A percentile compares a stretch with the other conserved stretches of the same genome.
phyloP scores from a whole-genome alignment of 2,329 filamentous ascomycete species.

The Hypoxylon sp. region DNA sequence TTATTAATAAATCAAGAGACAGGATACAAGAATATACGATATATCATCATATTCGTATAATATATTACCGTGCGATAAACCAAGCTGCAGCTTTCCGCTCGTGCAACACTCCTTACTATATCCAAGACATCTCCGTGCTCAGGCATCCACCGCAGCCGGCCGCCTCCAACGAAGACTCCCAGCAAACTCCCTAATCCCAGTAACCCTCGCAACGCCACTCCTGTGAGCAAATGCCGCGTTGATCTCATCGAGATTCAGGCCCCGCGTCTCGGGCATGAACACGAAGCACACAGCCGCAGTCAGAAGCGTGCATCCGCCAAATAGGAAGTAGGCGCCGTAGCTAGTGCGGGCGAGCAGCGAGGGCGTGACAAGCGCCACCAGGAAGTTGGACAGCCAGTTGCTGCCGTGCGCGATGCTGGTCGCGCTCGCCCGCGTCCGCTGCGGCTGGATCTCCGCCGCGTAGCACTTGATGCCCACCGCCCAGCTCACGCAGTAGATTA shows the following conservation, averaged over 20 bases:
- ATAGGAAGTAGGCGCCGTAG: constrained; percentile 63
- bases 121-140: constrained; percentile 55
- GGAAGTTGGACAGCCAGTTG: constrained; percentile 65
- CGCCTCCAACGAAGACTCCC: constrained; percentile 11
- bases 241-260: constrained; percentile 60
- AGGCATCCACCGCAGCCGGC: constrained; percentile 25
- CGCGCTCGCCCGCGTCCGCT: constrained; percentile 67
- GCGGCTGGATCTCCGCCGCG: constrained; percentile 69
- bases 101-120: background rate
- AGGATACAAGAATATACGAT: background rate
- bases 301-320: constrained; percentile 58
- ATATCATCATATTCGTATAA: background rate
- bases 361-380: constrained; percentile 63
- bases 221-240: constrained; percentile 47
- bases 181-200: constrained; percentile 57
- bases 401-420: constrained; percentile 67
- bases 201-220: constrained; percentile 50
- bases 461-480: constrained; percentile 69
- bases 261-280: constrained; percentile 62
- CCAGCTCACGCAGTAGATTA: constrained; percentile 65
- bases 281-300: constrained; percentile 56
- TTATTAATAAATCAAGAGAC: background rate
- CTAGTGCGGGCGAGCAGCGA: constrained; percentile 57
- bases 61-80: background rate
- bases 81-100: background rate